These are phyloP conservation scores for Biscogniauxia marginata DNA, from an alignment of 2,329 filamentous ascomycete genomes.

Conservation along the genomic window DNA sequence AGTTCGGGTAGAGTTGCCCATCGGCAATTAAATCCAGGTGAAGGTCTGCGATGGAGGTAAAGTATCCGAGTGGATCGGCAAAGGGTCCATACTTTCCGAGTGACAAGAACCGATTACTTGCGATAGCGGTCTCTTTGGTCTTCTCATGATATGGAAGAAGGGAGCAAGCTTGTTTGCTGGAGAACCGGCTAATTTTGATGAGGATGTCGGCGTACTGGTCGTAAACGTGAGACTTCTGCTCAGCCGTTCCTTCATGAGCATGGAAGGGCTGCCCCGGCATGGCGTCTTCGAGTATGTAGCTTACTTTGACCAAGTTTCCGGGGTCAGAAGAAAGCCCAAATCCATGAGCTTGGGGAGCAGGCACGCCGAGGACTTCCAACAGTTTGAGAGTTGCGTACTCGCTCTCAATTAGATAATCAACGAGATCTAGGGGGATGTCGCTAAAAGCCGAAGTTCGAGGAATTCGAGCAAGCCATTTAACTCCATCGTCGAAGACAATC, in stretches of 20 bases:
- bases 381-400: constrained; percentile 10
- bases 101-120: constrained; percentile 4
- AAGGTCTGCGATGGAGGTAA: too few species aligned
- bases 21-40: too few species aligned
- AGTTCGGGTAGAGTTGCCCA: too few species aligned
- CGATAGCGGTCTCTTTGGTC: constrained; percentile 2
- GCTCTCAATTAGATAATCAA: constrained; percentile 8
- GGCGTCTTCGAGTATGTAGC: constrained; percentile 12
- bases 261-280: constrained; percentile 11
- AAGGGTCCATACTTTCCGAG: too few species aligned
- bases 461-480: constrained; percentile 9
- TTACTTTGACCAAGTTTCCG: not conserved
- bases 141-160: not conserved
- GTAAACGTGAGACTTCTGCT: constrained; percentile 8
- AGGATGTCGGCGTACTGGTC: constrained; percentile 10
- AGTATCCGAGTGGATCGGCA: too few species aligned
- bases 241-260: constrained; percentile 2
- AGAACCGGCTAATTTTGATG: constrained; percentile 1
- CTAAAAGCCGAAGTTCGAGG: constrained; percentile 3
- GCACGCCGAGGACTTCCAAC: constrained; percentile 2
- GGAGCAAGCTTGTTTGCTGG: constrained; percentile 8
- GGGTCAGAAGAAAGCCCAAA: constrained; percentile 11
- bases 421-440: constrained; percentile 3
- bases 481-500: constrained; percentile 10
- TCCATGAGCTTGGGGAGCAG: constrained; percentile 9